phyloP scores from a whole-genome alignment of 306 rosid species.

The Quercus gilva region DNA sequence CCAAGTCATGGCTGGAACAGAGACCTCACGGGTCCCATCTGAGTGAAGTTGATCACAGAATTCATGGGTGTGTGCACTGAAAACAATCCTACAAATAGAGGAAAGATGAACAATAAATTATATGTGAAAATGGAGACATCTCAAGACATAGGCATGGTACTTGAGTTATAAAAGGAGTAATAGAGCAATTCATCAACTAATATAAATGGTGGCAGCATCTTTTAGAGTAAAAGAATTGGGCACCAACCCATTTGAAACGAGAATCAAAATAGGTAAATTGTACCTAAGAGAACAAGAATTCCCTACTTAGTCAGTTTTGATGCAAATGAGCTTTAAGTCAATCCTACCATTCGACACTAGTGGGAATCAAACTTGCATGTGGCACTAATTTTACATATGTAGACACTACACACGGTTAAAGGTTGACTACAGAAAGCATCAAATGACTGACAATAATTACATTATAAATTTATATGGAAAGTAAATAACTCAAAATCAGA shows the following conservation, averaged over 20 bases:
- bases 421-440: background rate
- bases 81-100: conserved; percentile 49
- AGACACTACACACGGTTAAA: background rate
- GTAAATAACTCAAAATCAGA: background rate
- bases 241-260: background rate
- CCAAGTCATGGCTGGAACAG: conserved; percentile 74
- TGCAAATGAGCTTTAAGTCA: background rate
- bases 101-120: background rate
- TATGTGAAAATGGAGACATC: background rate
- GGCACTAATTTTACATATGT: background rate
- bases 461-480: background rate
- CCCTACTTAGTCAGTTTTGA: background rate
- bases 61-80: conserved; percentile 54
- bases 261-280: background rate
- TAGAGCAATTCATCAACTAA: background rate
- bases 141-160: background rate
- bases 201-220: background rate
- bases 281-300: background rate
- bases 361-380: background rate
- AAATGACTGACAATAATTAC: background rate
- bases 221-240: background rate
- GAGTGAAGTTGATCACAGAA: conserved; percentile 45
- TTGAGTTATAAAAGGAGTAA: background rate
- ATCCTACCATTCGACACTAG: background rate
- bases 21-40: conserved; percentile 59